Base-by-base conservation (phyloP, 148 eudicot species). In the Persicaria maculosa region DNA sequence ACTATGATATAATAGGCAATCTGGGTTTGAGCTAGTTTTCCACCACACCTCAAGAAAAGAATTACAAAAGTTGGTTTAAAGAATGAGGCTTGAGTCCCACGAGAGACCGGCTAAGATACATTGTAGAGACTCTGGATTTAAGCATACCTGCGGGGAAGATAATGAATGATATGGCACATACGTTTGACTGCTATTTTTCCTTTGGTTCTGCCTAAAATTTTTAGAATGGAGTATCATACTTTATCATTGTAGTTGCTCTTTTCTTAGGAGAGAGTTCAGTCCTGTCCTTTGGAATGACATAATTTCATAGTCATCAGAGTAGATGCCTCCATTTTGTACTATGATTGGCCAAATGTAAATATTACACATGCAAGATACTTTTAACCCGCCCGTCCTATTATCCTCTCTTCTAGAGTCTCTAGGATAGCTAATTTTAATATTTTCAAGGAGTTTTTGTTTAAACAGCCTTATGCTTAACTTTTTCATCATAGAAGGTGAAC, bases 341-440 rank as follows among this genome's bases (percentile, higher is more conserved):
- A 36, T 58, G 64, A 58, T 58, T 7, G 64, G 64, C 64, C 64
- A 58, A 58, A 19, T 58, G 64, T 19, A 58, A 58, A 58, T 19
- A 20, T 31, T 58, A 20, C 55, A 52, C 4, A 12, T 52, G 14
- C 55, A 52, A 15, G n/a, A 52, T 52, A n/a, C 55, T 52, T 52
- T 52, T 52, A 4, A 52, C 55, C 14, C 55, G 4, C 16, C n/a
- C 6, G 4, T 52, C 55, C 55, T 52, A 31, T 31, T 31, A 31
- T 31, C 40, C 40, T 31, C 40, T 31, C 40, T 31, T 31, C 40
- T 3, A 31, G 40, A 31, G 40, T 31, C 40, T 31, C 40, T 31
- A 31, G 40, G 40, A 31, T 31, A 1, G 40, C 40, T 31, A 31
- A 31, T 31, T 31, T 31, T 31, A 31, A 3, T 31, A 31, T 31